Conservation (phyloP, 345 rosid genomes). For the Aurinia saxatilis region DNA sequence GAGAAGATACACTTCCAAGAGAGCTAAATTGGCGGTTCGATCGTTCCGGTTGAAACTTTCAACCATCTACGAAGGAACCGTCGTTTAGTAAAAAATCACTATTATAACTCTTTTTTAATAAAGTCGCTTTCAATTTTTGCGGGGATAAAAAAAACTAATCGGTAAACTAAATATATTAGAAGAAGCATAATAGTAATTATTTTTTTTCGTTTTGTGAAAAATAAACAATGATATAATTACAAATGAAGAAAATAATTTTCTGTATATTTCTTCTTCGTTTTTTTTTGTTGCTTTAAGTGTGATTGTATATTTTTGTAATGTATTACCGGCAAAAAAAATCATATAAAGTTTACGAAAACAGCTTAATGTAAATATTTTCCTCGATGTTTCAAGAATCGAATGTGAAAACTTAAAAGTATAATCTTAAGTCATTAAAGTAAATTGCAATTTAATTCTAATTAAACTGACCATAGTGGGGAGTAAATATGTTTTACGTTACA, state of each 20-base stretch:
- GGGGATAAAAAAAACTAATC: not conserved
- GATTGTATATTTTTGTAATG: constrained; percentile 1
- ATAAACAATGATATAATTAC: not conserved
- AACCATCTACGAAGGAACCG: constrained; percentile 72
- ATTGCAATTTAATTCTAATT: not conserved
- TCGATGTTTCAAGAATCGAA: not conserved
- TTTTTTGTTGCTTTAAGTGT: too few relatives aligned
- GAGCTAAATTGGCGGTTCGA: constrained; percentile 67
- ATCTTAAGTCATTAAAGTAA: not conserved
- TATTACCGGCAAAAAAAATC: not conserved
- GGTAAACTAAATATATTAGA: not conserved
- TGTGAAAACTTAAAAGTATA: constrained; percentile 4
- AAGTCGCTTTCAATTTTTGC: not conserved
- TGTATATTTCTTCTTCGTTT: not conserved
- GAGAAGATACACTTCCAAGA: constrained; percentile 49
- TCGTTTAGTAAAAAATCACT: constrained; percentile 33
- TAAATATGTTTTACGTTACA: not conserved
- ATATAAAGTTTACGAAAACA: not conserved
- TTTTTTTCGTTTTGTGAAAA: not conserved
- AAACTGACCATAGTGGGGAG: not conserved
- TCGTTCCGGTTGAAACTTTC: constrained; percentile 62
- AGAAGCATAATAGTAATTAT: not conserved
- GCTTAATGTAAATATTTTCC: not conserved
- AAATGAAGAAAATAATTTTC: not conserved
- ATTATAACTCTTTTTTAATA: not conserved